These are phyloP conservation scores for Saksenaea vasiformis DNA, from an alignment of 371 early-diverging fungal species.

Conservation along the genomic window DNA sequence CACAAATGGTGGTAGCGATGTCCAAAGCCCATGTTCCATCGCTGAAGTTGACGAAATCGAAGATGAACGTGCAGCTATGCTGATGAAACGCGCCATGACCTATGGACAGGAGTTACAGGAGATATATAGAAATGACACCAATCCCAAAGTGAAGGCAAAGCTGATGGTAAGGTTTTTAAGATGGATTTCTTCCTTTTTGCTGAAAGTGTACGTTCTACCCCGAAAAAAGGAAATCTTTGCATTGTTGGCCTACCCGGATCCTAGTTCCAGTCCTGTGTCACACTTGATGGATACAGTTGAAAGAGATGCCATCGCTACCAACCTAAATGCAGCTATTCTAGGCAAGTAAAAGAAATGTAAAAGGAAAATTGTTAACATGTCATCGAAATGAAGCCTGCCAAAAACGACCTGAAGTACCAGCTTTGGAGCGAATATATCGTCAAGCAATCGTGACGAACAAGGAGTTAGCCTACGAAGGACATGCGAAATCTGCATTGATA, in stretches of 20 bases:
- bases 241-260: conserved; percentile 77
- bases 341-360: conserved; percentile 27
- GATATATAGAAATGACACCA: conserved; percentile 63
- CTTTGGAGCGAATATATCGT: conserved; percentile 39
- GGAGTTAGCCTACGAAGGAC: conserved; percentile 35
- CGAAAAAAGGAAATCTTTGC: conserved; percentile 68
- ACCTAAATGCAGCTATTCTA: conserved; percentile 75
- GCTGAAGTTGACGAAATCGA: conserved; percentile 20
- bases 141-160: conserved; percentile 25
- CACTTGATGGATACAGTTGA: conserved; percentile 54
- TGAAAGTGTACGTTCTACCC: no score
- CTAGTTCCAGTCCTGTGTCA: conserved; percentile 52
- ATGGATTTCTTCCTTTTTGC: not conserved
- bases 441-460: conserved; percentile 33
- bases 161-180: conserved; percentile 26
- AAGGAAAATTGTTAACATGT: not conserved
- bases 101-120: conserved; percentile 77
- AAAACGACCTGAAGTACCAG: conserved; percentile 26
- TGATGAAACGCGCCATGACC: conserved; percentile 54
- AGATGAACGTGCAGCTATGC: not conserved
- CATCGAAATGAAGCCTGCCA: conserved; percentile 23
- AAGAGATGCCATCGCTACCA: conserved; percentile 68
- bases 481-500: conserved; percentile 27
- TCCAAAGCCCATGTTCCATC: conserved; percentile 3
- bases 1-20: conserved; percentile 8